Percentiles rank a stretch among this genome's conserved stretches.
phyloP scores from a whole-genome alignment of 1,139 yeast genomes.

The Protomyces arabidopsidicola region DNA sequence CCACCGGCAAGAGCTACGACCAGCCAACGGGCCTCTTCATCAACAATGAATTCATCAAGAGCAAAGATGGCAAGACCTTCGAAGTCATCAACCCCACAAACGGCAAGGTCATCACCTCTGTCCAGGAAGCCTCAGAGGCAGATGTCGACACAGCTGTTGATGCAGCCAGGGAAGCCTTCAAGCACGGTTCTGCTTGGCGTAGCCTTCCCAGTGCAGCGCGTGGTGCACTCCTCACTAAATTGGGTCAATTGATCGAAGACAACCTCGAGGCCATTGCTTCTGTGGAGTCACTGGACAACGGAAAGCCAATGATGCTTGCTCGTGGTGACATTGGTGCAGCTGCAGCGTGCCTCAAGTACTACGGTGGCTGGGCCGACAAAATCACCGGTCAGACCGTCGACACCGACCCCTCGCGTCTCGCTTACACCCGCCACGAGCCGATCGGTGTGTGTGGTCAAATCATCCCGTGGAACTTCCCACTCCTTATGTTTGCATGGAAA shows the following conservation, averaged over 20 bases:
- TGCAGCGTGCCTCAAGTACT: conserved; percentile 58
- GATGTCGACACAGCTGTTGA: conserved; percentile 76
- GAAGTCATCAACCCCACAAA: conserved; percentile 65
- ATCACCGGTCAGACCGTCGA: conserved; percentile 70
- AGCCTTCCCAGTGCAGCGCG: conserved; percentile 49
- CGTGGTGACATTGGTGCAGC: conserved; percentile 59
- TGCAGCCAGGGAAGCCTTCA: conserved; percentile 68
- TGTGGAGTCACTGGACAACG: conserved; percentile 61
- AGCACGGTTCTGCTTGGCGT: conserved; percentile 47
- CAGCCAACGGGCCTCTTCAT: conserved; percentile 80
- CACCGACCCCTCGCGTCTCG: conserved; percentile 52
- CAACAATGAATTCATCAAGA: conserved; percentile 57
- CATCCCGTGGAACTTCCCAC: conserved; percentile 86
- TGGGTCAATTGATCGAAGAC: conserved; percentile 51
- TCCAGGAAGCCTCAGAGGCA: conserved; percentile 59
- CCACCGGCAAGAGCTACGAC: conserved; percentile 52
- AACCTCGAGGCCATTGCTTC: conserved; percentile 51
- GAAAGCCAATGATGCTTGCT: conserved; percentile 53
- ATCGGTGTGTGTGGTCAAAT: conserved; percentile 75
- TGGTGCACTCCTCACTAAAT: conserved; percentile 47
- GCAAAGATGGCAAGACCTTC: conserved; percentile 45
- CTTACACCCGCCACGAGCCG: conserved; percentile 78
- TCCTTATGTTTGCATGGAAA: conserved; percentile 81
- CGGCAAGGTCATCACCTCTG: conserved; percentile 60
- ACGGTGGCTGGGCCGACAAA: conserved; percentile 88